Base-by-base conservation (phyloP, 2,329 filamentous ascomycete genomes). In the Epichloe festucae region DNA sequence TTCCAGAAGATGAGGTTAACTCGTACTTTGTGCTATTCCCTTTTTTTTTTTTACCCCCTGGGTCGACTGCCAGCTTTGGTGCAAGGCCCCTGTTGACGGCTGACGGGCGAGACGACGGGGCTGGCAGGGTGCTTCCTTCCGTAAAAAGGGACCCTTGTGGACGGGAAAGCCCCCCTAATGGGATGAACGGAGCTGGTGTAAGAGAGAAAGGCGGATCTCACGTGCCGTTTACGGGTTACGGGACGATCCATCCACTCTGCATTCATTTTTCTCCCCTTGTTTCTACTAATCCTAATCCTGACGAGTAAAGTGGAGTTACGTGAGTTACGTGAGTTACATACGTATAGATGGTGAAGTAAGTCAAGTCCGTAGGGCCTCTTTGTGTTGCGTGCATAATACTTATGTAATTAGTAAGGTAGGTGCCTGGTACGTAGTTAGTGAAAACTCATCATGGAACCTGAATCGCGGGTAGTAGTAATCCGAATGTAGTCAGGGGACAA, bases 171-270 rank as follows among this genome's bases (percentile, higher is more conserved):
- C 14, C 46, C 35, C 46, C 46, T 21, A 48, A 48, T 48, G 35
- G 36, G 36, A 38, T 45, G 36, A 40, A 40, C 21, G 46, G 36
- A 40, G 46, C 40, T 19, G 5, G 40, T 42, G 40, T 42, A 42
- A 19, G 12, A 21, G 40, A 42, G 19, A 23, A 15, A 42, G n/a
- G 42, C 39, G 47, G 48, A 45, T 51, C 49, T 50, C 52, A 53
- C 52, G 52, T 53, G 52, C 52, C n/a, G 40, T 50, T 39, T 44
- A 31, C 48, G 19, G 19, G 19, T 21, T 21, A 21, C 19, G 48
- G 48, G 48, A 45, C 44, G 43, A 52, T 52, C 40, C 50, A 49
- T 38, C 21, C 23, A 36, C 27, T 27, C 27, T 27, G 27, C 27
- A 27, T 27, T 27, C 7, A 27, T 23, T 23, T 6, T 23, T 38